A percentile compares a stretch with the other conserved stretches of the same genome.
Evolutionary conservation across 1,284 basidiomycete species (phyloP).

Genomic region (Apiotrichum montevideense): DNA sequence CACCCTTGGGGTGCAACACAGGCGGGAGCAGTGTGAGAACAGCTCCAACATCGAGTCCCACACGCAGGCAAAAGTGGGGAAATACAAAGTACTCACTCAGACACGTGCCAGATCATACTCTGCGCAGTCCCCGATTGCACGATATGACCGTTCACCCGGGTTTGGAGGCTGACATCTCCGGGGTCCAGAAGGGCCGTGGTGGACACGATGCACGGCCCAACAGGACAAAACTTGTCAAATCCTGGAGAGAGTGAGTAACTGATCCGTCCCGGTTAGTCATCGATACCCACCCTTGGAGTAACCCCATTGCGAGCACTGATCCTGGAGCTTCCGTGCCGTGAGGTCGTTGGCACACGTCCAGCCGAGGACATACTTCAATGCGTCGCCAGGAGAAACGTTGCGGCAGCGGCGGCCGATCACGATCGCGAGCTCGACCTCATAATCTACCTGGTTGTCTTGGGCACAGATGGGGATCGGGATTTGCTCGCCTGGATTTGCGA

Average conservation of each 20-base stretch:
- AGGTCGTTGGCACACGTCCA: conserved; percentile 77
- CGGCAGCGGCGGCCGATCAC: conserved; percentile 75
- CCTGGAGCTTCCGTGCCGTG: conserved; percentile 71
- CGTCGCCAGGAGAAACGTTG: conserved; percentile 66
- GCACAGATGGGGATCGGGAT: conserved; percentile 63
- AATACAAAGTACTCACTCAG: conserved; percentile 14
- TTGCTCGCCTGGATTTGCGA: conserved; percentile 64
- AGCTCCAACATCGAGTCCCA: too few species aligned
- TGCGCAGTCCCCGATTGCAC: conserved; percentile 68
- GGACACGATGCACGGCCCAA: conserved; percentile 70
- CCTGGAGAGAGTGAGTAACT: conserved; percentile 54
- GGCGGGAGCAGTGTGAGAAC: too few species aligned
- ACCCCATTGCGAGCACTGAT: conserved; percentile 61
- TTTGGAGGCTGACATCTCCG: conserved; percentile 60
- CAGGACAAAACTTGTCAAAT: conserved; percentile 49
- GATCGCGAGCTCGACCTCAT: conserved; percentile 79
- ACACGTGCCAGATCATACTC: conserved; percentile 29
- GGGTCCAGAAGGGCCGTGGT: conserved; percentile 62
- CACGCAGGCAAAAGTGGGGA: too few species aligned
- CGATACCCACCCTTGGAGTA: conserved; percentile 64
- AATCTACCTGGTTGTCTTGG: conserved; percentile 70
- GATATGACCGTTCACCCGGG: conserved; percentile 60
- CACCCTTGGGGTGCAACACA: too few species aligned
- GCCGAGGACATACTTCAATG: conserved; percentile 72
- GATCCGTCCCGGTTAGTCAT: neutral